Percentiles rank a stretch among this genome's conserved stretches.
These are phyloP conservation scores for Puccinia coronata DNA, from an alignment of 1,284 basidiomycete genomes.

Conservation along the genomic window DNA sequence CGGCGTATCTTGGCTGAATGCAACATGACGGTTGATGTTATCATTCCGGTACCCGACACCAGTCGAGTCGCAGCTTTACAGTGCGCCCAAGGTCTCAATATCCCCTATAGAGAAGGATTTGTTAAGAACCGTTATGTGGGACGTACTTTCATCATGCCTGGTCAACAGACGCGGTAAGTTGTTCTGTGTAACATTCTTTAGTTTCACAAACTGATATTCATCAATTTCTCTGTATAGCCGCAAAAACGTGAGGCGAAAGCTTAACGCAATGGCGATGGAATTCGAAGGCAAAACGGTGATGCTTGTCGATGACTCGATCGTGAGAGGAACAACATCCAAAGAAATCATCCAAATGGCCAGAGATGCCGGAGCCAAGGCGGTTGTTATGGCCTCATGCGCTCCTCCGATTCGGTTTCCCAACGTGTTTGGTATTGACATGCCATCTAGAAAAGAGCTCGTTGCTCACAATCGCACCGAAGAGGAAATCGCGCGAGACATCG, in stretches of 20 bases:
- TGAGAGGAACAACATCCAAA: slow-evolving; percentile 95
- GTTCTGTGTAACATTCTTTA: slow-evolving; percentile 19
- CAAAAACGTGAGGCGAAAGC: slow-evolving; percentile 92
- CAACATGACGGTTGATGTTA: slow-evolving; percentile 80
- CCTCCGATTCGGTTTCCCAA: slow-evolving; percentile 92
- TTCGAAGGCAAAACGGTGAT: slow-evolving; percentile 90
- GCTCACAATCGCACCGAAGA: slow-evolving; percentile 77
- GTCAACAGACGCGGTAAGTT: slow-evolving; percentile 79
- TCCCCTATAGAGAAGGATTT: slow-evolving; percentile 98
- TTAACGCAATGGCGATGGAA: slow-evolving; percentile 99
- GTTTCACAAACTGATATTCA: neutral
- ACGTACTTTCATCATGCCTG: slow-evolving; percentile 99
- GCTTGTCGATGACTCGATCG: slow-evolving; percentile 97
- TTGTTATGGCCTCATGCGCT: slow-evolving; percentile 94
- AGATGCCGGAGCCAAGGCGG: slow-evolving; percentile 96
- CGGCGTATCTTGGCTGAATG: slow-evolving; percentile 69
- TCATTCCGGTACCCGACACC: slow-evolving; percentile 98
- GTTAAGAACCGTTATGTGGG: slow-evolving; percentile 99
- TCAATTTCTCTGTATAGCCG: slow-evolving; percentile 63
- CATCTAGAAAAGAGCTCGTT: slow-evolving; percentile 87
- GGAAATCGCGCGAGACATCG: slow-evolving; percentile 79
- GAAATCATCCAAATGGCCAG: slow-evolving; percentile 99
- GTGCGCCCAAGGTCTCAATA: slow-evolving; percentile 80
- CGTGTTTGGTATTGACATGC: slow-evolving; percentile 99
- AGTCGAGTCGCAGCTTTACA: slow-evolving; percentile 94